Evolutionary conservation across 2,329 filamentous ascomycete genomes (phyloP).

Genomic region (Peltaster fructicola): DNA sequence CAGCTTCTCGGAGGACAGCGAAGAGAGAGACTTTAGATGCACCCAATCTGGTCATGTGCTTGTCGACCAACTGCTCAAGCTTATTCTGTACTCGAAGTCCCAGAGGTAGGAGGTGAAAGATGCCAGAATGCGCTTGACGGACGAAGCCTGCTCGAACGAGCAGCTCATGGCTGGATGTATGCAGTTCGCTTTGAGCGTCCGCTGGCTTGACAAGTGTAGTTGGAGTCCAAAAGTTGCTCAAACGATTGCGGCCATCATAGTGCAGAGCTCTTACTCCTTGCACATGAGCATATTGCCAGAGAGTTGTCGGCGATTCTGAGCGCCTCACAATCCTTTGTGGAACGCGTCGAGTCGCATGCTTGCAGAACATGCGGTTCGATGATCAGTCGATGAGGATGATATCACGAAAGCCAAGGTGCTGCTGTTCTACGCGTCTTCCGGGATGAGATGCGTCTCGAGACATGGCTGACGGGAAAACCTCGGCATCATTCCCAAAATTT

Average conservation of each 20-base stretch:
- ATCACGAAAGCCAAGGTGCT: no score
- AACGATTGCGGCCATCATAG: constrained; percentile 39
- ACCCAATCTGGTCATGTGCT: constrained; percentile 60
- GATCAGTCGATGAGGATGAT: no score
- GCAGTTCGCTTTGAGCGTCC: constrained; percentile 40
- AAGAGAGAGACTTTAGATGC: constrained; percentile 72
- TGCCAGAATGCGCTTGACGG: constrained; percentile 60
- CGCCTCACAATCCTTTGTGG: no score
- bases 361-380: no score
- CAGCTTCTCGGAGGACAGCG: constrained; percentile 60
- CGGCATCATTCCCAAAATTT: no score
- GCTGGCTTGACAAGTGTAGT: constrained; percentile 23
- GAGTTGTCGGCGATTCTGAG: no score
- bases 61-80: constrained; percentile 68
- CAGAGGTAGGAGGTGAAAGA: constrained; percentile 82
- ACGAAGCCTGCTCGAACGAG: constrained; percentile 29
- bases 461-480: no score
- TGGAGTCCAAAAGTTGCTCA: constrained; percentile 67
- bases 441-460: no score
- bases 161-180: constrained; percentile 26
- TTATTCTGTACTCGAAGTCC: constrained; percentile 79
- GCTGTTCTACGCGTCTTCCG: no score
- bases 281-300: no score
- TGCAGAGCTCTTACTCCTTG: constrained; percentile 14
- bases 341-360: no score